Evolutionary conservation across 192 early-diverging fungal genomes (phyloP), one percentile per base, ranked within the genome.

Genomic region (Obelidium mucronatum): DNA sequence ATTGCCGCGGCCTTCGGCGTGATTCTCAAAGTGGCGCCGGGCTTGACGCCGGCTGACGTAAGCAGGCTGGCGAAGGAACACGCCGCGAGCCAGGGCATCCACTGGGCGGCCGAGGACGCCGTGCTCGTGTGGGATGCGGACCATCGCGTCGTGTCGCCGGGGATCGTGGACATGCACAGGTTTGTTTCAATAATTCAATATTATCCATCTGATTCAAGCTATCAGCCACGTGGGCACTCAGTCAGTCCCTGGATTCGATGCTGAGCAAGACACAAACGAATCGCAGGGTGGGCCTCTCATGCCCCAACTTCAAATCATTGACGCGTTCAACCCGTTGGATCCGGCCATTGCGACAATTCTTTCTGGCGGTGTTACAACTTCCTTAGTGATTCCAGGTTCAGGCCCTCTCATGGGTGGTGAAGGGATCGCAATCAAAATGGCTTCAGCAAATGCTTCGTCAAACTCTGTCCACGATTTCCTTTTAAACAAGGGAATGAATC

Each of bases 391-490:
- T 1, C 93, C 93, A 2, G 93, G 93, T n/a, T 90, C 88, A 33
- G 85, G 85, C 26, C 93, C 92, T 67, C 37, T 92, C 39, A 93
- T 94, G 85, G 93, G 93, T 42, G 93, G 93, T 8, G 92, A 93
- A 70, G 85, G 78, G 3, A 91, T 82, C 79, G 85, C 83, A 2
- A 83, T 94, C 77, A 94, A 94, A 73, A 65, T 89, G 65, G 80
- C 88, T 63, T 48, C 44, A 6, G 19, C 8, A 48, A 77, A 73
- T 5, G 78, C 89, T n/a, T 52, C 80, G 51, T 87, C 83, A 1
- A 77, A 88, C 40, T 83, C 82, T 52, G 88, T 81, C 31, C 90
- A 91, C 37, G 88, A 93, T 67, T 93, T 94, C 92, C 67, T 84
- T 28, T 69, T 93, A 37, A 83, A 93, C 70, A 73, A 72, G 11